phyloP scores from a whole-genome alignment of 1,284 basidiomycete genomes.

The Termitomyces sp. region DNA sequence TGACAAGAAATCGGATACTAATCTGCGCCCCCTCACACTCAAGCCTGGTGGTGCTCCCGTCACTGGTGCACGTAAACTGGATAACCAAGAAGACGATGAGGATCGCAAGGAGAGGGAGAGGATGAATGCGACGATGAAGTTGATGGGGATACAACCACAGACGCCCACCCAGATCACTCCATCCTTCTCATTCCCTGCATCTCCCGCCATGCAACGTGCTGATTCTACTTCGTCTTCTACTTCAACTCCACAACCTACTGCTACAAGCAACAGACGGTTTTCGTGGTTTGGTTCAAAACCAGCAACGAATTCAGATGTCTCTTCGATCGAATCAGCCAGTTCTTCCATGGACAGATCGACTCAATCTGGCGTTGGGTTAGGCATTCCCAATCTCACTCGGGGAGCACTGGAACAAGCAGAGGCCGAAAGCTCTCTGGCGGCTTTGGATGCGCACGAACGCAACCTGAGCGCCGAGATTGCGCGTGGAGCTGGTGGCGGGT shows the following conservation, averaged over 20 bases:
- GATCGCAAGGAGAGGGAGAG: conserved; percentile 81
- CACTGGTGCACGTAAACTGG: conserved; percentile 65
- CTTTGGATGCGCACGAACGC: conserved; percentile 71
- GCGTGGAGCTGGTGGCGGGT: conserved; percentile 65
- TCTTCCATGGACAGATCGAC: conserved; percentile 29
- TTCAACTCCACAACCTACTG: conserved; percentile 26
- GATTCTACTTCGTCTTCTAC: conserved; percentile 21
- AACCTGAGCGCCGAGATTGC: conserved; percentile 69
- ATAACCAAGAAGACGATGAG: conserved; percentile 83
- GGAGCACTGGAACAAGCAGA: conserved; percentile 73
- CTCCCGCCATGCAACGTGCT: conserved; percentile 25
- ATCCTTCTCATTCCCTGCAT: conserved; percentile 28
- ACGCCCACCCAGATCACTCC: conserved; percentile 31
- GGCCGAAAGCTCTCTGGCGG: conserved; percentile 66
- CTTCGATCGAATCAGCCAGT: conserved; percentile 41
- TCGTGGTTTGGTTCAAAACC: conserved; percentile 61
- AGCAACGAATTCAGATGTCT: conserved; percentile 41
- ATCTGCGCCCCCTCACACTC: conserved; percentile 67
- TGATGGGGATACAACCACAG: conserved; percentile 81
- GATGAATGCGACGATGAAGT: conserved; percentile 82
- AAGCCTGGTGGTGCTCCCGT: conserved; percentile 54
- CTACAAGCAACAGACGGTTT: conserved; percentile 44
- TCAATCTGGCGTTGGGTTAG: conserved; percentile 31
- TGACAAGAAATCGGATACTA: conserved; percentile 59
- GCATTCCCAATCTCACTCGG: conserved; percentile 54